phyloP scores from a whole-genome alignment of 306 rosid species.

The Leucaena leucocephala region DNA sequence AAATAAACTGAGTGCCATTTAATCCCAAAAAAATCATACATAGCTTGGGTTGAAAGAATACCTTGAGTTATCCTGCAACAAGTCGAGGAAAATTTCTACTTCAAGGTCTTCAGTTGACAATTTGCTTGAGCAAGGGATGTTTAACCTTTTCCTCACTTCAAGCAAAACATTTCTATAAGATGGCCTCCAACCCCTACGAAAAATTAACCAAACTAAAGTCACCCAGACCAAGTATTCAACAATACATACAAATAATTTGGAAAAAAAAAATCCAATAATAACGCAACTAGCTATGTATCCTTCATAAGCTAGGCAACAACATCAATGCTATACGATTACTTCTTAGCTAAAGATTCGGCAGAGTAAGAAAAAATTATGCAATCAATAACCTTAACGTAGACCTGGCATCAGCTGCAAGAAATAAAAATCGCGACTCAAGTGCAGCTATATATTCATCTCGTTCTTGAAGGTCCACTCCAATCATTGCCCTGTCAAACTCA shows the following conservation, averaged over 20 bases:
- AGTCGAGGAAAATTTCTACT: conserved; percentile 87
- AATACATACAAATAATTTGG: not conserved
- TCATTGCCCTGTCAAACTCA: conserved; percentile 67
- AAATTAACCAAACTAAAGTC: not conserved
- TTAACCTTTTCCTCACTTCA: conserved; percentile 67
- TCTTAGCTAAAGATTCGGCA: not conserved
- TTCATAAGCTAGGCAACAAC: not conserved
- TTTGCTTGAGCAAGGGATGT: conserved; percentile 74
- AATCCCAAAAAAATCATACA: not conserved
- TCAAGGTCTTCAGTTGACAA: conserved; percentile 85
- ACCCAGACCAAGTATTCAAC: conserved; percentile 15
- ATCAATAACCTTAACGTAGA: conserved; percentile 70
- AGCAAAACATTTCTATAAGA: conserved; percentile 89
- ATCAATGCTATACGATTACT: not conserved
- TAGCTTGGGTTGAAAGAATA: conserved; percentile 16
- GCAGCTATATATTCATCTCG: conserved; percentile 68
- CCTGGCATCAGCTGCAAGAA: conserved; percentile 91
- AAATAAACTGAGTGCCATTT: not conserved
- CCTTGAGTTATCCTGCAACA: conserved; percentile 69
- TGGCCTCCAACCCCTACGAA: conserved; percentile 92
- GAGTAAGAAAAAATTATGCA: not conserved
- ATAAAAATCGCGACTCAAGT: conserved; percentile 85
- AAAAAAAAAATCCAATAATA: conserved; percentile 1
- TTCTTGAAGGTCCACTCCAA: conserved; percentile 72
- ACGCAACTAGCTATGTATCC: not conserved